Conservation (phyloP, 2,329 filamentous ascomycete species). For the Ampelomyces quisqualis region DNA sequence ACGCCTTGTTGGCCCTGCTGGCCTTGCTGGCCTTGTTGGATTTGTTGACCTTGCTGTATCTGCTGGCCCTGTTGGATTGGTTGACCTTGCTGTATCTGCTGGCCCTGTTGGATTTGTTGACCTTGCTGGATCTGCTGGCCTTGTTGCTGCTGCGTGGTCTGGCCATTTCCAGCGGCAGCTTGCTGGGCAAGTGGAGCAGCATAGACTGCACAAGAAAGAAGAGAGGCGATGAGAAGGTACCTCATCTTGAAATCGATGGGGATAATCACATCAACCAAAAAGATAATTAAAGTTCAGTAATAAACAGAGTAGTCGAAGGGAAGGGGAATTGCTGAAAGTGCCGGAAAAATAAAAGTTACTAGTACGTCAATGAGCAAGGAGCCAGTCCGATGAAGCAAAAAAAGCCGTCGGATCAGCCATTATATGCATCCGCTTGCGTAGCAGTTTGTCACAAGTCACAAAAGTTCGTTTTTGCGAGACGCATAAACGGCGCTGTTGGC, state of each 20-base stretch:
- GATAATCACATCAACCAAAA: constrained; percentile 21
- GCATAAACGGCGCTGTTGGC: constrained; percentile 10
- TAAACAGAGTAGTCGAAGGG: constrained; percentile 26
- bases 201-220: constrained; percentile 35
- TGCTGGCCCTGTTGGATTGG: not conserved
- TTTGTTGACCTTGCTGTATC: constrained; percentile 3
- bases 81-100: constrained; percentile 4
- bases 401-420: constrained; percentile 9
- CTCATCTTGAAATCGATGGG: constrained; percentile 33
- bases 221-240: constrained; percentile 39
- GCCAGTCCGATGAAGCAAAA: constrained; percentile 27
- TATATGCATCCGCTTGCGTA: no score
- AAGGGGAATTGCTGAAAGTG: constrained; percentile 21
- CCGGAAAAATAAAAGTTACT: not conserved
- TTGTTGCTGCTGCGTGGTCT: constrained; percentile 8
- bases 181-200: constrained; percentile 35
- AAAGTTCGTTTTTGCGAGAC: no score
- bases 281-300: constrained; percentile 14
- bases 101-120: not conserved
- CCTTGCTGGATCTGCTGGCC: constrained; percentile 3
- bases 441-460: no score
- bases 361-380: not conserved
- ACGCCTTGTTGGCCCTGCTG: constrained; percentile 7
- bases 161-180: constrained; percentile 15
- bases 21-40: not conserved